Evolutionary conservation across 306 rosid genomes (phyloP).

Genomic region (Fagus sylvatica): DNA sequence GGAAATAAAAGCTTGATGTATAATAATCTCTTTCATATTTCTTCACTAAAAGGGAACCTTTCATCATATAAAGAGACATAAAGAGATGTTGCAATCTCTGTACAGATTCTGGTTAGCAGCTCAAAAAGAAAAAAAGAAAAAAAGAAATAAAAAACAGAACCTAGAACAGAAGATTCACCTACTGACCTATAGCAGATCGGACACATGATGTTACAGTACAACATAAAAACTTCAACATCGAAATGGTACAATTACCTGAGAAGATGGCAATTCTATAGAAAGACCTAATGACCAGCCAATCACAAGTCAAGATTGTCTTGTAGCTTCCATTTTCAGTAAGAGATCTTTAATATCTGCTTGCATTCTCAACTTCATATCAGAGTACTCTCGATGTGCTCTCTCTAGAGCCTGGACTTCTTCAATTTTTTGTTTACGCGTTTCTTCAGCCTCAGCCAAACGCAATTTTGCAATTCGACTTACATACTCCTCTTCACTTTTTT

Average conservation of each 20-base stretch:
- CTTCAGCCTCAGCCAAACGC: constrained; percentile 67
- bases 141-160: constrained; percentile 2
- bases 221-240: constrained; percentile 39
- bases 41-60: constrained; percentile 31
- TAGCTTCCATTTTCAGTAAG: constrained; percentile 89
- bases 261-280: constrained; percentile 23
- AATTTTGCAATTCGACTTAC: constrained; percentile 65
- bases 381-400: constrained; percentile 75
- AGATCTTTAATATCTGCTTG: constrained; percentile 87
- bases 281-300: constrained; percentile 24
- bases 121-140: constrained; percentile 31
- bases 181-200: constrained; percentile 33
- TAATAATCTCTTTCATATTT: constrained; percentile 22
- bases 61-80: constrained; percentile 47
- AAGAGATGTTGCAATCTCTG: constrained; percentile 48
- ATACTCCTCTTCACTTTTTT: constrained; percentile 82
- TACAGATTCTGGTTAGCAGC: constrained; percentile 70
- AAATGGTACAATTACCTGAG: constrained; percentile 36
- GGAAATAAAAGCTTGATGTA: constrained; percentile 2
- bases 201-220: constrained; percentile 28
- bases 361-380: constrained; percentile 86
- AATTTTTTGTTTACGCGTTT: constrained; percentile 66
- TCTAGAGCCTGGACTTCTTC: constrained; percentile 85
- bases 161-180: constrained; percentile 39
- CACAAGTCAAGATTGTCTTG: constrained; percentile 76